Conservation (phyloP, 768 basidiomycete species). For the Pisolithus sp. region DNA sequence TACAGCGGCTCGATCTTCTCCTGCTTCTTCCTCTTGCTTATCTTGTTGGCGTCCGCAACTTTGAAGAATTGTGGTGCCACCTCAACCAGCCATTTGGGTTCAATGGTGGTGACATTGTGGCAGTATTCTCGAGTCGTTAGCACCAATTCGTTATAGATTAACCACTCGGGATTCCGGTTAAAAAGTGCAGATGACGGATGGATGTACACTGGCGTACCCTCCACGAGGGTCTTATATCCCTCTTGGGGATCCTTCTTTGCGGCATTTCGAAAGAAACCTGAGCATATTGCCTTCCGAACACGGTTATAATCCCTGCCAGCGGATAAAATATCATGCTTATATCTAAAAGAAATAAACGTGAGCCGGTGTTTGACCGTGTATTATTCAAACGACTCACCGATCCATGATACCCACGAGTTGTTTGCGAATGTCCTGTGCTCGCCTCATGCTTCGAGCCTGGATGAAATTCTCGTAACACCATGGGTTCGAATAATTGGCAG, state of each 20-base stretch:
- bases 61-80: slow-evolving; percentile 99
- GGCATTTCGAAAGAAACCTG: slow-evolving; percentile 95
- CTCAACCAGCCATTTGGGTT: slow-evolving; percentile 98
- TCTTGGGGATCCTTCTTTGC: slow-evolving; percentile 99
- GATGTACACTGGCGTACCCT: slow-evolving; percentile 98
- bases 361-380: neutral
- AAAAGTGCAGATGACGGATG: slow-evolving; percentile 96
- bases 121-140: slow-evolving; percentile 95
- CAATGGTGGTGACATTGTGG: slow-evolving; percentile 89
- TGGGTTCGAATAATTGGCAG: slow-evolving; percentile 91
- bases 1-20: slow-evolving; percentile 96
- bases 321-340: slow-evolving; percentile 94
- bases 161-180: slow-evolving; percentile 95
- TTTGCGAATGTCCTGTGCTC: slow-evolving; percentile 96
- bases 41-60: slow-evolving; percentile 95
- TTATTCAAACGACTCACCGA: slow-evolving; percentile 45
- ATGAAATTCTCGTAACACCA: slow-evolving; percentile 99
- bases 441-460: slow-evolving; percentile 93
- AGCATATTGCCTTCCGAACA: slow-evolving; percentile 92
- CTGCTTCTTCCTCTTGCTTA: slow-evolving; percentile 91
- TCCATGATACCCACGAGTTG: slow-evolving; percentile 99
- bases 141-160: slow-evolving; percentile 92
- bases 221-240: slow-evolving; percentile 95
- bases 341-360: slow-evolving; percentile 38
- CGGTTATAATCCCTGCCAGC: slow-evolving; percentile 90